Base-by-base conservation (phyloP, 768 basidiomycete species). In the Termitomyces heimii region DNA sequence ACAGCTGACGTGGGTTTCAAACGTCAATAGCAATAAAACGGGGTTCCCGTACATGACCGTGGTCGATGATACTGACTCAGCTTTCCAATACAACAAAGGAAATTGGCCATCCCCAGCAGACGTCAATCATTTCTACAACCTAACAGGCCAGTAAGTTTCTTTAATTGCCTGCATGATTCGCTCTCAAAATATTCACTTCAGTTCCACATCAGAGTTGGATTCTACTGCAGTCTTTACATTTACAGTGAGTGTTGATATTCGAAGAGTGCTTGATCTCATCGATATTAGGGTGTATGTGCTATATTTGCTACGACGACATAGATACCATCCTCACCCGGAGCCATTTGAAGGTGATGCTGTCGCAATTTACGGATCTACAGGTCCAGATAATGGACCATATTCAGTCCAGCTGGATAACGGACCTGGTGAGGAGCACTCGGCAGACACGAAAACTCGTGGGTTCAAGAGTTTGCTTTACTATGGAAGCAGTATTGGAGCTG, bases 401-500 rank as follows among this genome's bases (percentile, higher is more conserved):
- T n/a, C 54, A 20, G 45, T 48, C 24, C 46, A 47, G 35, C 34
- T 55, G 26, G 54, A 55, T 47, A 40, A 55, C 13, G 22, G 14
- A 28, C 8, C 18, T 28, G 8, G 4, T 13, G 13, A 39, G 22
- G 1, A 18, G 8, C 48, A 55, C 26, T 13, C 26, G 5, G 54
- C 54, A 2, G 7, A 4, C 4, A 28, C 24, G 34, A 28, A n/a
- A 2, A 48, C 54, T 13, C 31, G 20, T 10, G 46, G 18, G n/a
- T 26, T 37, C n/a, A 44, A 47, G 26, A 35, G 32, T n/a, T 48
- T 55, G 32, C 54, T 55, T 31, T 55, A 46, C 28, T 55, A 55
- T 9, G 37, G 46, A 24, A 47, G 54, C 22, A 22, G 39, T 40
- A 32, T 55, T 26, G 54, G 54, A 24, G 13, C 35, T 13, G 45